phyloP scores from a whole-genome alignment of 73 alveolate species.

The Paramecium tetraurelia region DNA sequence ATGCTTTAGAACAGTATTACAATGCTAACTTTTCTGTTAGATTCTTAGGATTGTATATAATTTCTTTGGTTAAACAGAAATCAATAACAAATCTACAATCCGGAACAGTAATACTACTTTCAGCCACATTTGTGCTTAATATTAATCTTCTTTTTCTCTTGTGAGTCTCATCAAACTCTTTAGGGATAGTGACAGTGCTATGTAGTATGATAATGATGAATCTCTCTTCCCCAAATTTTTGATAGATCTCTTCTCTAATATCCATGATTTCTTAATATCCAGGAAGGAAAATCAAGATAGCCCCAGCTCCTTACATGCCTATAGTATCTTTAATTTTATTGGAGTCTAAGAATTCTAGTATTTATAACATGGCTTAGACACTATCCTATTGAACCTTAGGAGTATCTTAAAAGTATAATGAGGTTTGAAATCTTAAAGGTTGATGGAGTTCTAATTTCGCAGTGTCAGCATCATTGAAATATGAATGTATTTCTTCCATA shows the following conservation, averaged over 20 bases:
- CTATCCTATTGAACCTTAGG: constrained; percentile 33
- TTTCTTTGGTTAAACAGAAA: constrained; percentile 92
- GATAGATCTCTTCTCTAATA: constrained; percentile 55
- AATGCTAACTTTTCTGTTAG: constrained; percentile 83
- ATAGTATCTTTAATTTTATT: not conserved
- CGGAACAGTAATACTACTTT: constrained; percentile 95
- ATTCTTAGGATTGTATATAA: constrained; percentile 85
- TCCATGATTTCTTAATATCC: constrained; percentile 78
- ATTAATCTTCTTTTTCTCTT: constrained; percentile 86
- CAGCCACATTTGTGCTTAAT: constrained; percentile 97
- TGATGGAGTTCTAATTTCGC: constrained; percentile 6
- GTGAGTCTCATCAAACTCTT: constrained; percentile 37
- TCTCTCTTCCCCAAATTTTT: constrained; percentile 36
- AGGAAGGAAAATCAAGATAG: constrained; percentile 87
- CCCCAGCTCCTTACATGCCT: constrained; percentile 65
- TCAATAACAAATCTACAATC: constrained; percentile 93
- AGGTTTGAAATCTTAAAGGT: constrained; percentile 33
- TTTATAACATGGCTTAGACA: not conserved
- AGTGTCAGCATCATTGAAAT: constrained; percentile 42
- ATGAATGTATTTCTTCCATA: not conserved
- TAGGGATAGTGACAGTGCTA: constrained; percentile 61
- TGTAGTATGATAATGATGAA: constrained; percentile 71
- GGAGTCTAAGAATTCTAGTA: constrained; percentile 4
- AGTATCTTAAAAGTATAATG: constrained; percentile 9
- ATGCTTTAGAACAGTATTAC: constrained; percentile 94